Conservation (phyloP, 2,329 filamentous ascomycete species). For the Penicillium sp. region DNA sequence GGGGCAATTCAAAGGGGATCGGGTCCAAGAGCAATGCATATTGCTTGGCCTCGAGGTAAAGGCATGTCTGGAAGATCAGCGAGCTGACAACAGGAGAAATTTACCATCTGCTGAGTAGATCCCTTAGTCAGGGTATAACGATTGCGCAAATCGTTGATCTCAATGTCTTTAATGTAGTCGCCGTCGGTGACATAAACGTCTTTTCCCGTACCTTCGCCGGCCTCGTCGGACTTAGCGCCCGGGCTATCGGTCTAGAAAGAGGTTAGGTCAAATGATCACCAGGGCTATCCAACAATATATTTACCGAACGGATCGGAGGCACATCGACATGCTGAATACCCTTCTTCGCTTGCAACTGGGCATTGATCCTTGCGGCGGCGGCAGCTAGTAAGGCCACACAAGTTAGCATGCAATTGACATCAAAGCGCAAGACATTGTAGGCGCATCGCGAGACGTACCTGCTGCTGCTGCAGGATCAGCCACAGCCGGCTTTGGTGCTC, state of each 20-base stretch:
- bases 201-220: conserved; percentile 53
- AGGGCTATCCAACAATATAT: conserved; percentile 11
- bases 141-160: conserved; percentile 96
- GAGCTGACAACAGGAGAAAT: conserved; percentile 66
- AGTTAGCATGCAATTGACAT: conserved; percentile 5
- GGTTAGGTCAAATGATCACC: conserved; percentile 9
- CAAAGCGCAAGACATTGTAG: background rate
- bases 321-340: conserved; percentile 89
- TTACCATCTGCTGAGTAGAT: conserved; percentile 99
- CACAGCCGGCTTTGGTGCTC: conserved; percentile 47
- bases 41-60: conserved; percentile 37
- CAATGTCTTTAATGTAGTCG: conserved; percentile 98
- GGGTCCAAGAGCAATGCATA: conserved; percentile 32
- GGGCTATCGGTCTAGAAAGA: conserved; percentile 47
- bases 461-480: conserved; percentile 75
- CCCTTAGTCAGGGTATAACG: conserved; percentile 97
- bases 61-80: conserved; percentile 62
- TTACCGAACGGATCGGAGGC: conserved; percentile 70
- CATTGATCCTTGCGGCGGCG: conserved; percentile 84
- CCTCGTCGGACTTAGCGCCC: conserved; percentile 56
- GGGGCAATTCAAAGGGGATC: conserved; percentile 26
- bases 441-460: conserved; percentile 53
- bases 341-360: conserved; percentile 80
- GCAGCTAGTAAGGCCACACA: conserved; percentile 59
- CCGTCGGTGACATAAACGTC: conserved; percentile 95